These are phyloP conservation scores for Alternaria sp. DNA, from an alignment of 2,329 filamentous ascomycete species.

Conservation along the genomic window DNA sequence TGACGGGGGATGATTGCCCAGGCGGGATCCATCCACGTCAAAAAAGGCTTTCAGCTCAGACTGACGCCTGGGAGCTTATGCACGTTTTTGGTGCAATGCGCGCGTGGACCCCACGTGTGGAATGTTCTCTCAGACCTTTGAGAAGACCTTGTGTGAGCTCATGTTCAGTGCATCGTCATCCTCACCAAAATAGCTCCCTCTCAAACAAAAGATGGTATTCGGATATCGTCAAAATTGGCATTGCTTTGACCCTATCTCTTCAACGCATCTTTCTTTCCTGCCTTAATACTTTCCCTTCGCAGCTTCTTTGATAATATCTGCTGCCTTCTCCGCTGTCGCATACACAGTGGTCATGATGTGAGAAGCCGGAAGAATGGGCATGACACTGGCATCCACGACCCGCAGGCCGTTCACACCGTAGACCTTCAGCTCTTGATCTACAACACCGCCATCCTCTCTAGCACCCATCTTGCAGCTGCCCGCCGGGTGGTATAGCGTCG, in stretches of 20 bases:
- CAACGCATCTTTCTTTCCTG: not conserved
- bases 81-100: not conserved
- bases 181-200: not conserved
- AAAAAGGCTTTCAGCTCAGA: not conserved
- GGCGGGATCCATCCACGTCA: not conserved
- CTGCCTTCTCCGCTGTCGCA: slow-evolving; percentile 26
- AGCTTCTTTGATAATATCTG: slow-evolving; percentile 15
- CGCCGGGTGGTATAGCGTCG: slow-evolving; percentile 34
- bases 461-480: slow-evolving; percentile 37
- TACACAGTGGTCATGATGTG: slow-evolving; percentile 32
- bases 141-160: not conserved
- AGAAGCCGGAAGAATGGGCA: slow-evolving; percentile 25
- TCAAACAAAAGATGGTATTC: not conserved
- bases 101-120: not conserved
- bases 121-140: not conserved
- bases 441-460: slow-evolving; percentile 35
- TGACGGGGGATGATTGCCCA: not conserved
- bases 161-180: not conserved
- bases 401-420: slow-evolving; percentile 32
- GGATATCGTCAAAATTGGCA: not conserved
- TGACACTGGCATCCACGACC: slow-evolving; percentile 26
- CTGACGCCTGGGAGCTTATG: not conserved
- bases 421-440: slow-evolving; percentile 31
- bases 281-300: not conserved
- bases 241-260: not conserved